A percentile compares a stretch with the other conserved stretches of the same genome.
phyloP scores from a whole-genome alignment of 768 basidiomycete species.

The Psilocybe cyanescens region DNA sequence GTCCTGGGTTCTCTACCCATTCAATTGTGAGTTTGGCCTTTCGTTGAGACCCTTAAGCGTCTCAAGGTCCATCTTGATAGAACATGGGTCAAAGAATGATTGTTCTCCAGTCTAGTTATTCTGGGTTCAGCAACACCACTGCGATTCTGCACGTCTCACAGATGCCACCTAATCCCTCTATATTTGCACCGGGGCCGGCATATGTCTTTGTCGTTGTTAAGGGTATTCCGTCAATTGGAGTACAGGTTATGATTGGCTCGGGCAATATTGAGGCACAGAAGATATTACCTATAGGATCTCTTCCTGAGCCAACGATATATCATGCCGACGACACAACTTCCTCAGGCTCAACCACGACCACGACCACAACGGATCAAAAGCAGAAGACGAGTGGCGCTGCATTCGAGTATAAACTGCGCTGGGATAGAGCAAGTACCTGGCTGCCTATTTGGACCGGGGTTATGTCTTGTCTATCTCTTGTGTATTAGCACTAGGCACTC shows the following conservation, averaged over 20 bases:
- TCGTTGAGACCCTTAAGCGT: background rate
- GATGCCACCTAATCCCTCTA: slow-evolving; percentile 73
- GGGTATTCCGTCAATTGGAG: slow-evolving; percentile 74
- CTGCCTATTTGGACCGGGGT: background rate
- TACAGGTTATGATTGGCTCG: slow-evolving; percentile 74
- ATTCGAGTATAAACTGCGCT: background rate
- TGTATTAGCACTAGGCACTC: background rate
- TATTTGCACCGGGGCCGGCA: slow-evolving; percentile 71
- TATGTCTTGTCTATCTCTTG: background rate
- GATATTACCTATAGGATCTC: slow-evolving; percentile 33
- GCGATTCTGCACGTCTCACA: slow-evolving; percentile 68
- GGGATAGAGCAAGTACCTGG: background rate
- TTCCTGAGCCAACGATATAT: slow-evolving; percentile 37
- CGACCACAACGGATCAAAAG: background rate
- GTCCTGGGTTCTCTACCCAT: slow-evolving; percentile 79
- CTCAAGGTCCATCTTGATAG: slow-evolving; percentile 22
- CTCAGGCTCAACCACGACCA: background rate
- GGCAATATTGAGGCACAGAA: slow-evolving; percentile 66
- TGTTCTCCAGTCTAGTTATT: slow-evolving; percentile 64
- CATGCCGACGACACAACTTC: slow-evolving; percentile 1
- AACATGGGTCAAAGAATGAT: slow-evolving; percentile 80
- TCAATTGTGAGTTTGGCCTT: slow-evolving; percentile 49
- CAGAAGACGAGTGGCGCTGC: background rate
- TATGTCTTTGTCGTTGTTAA: slow-evolving; percentile 77
- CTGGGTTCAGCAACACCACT: slow-evolving; percentile 55